A percentile compares a stretch with the other conserved stretches of the same genome.
Conservation (phyloP, 129 eudicot genomes). For the Rutidosis leptorrhynchoides region DNA sequence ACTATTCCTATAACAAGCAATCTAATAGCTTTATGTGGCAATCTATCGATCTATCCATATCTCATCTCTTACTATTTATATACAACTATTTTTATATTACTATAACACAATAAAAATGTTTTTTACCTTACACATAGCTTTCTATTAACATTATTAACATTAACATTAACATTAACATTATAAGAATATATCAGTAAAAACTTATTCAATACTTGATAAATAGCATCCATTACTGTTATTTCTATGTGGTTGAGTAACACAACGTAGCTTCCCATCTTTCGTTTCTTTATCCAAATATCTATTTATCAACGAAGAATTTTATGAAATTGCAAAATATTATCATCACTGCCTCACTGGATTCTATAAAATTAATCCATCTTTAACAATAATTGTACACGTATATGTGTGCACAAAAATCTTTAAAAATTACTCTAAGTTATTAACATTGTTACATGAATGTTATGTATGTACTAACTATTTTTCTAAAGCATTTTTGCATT, state of each 20-base stretch:
- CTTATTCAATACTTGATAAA: too few relatives aligned
- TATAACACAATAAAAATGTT: background rate
- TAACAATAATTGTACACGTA: background rate
- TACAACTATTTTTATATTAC: background rate
- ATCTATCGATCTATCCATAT: background rate
- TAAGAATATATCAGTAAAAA: too few relatives aligned
- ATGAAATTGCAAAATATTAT: too few relatives aligned
- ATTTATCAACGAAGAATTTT: too few relatives aligned
- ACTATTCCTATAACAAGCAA: conserved; percentile 23
- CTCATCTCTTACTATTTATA: background rate
- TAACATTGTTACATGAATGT: background rate
- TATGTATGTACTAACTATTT: too few relatives aligned
- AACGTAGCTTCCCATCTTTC: too few relatives aligned
- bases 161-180: too few relatives aligned
- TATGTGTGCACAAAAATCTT: background rate
- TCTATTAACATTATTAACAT: background rate
- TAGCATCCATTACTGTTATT: too few relatives aligned
- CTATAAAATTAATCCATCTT: background rate
- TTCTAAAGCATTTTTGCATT: too few relatives aligned
- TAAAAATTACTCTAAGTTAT: background rate
- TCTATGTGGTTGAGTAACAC: too few relatives aligned
- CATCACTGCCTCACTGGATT: background rate
- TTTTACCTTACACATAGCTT: background rate
- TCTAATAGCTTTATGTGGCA: conserved; percentile 26
- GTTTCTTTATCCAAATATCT: too few relatives aligned